phyloP scores from a whole-genome alignment of 2,329 filamentous ascomycete species.

The Botryotinia calthae region DNA sequence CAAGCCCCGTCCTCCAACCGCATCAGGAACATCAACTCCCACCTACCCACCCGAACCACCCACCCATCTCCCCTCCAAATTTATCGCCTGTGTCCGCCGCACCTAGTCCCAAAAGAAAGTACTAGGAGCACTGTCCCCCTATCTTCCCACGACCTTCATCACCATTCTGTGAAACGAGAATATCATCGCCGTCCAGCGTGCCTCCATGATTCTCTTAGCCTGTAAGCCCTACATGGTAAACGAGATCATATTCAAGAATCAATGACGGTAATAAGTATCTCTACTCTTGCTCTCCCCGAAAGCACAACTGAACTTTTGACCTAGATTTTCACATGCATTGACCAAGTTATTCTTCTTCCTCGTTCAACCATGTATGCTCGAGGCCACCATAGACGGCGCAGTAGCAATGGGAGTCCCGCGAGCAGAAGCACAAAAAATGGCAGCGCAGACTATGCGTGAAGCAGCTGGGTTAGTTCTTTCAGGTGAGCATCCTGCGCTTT shows the following conservation, averaged over 20 bases:
- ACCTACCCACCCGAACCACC: conserved; percentile 48
- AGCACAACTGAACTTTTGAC: conserved; percentile 58
- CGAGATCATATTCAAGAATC: conserved; percentile 68
- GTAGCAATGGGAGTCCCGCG: conserved; percentile 76
- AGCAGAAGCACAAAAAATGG: conserved; percentile 72
- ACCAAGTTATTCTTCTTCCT: conserved; percentile 66
- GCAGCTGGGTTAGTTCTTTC: conserved; percentile 64
- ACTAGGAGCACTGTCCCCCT: conserved; percentile 60
- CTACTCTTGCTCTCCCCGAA: conserved; percentile 55
- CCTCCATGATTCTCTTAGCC: conserved; percentile 72
- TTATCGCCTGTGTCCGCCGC: conserved; percentile 77
- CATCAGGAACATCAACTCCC: conserved; percentile 45
- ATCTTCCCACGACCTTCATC: conserved; percentile 52
- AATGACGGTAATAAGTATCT: conserved; percentile 76
- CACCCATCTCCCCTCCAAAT: conserved; percentile 63
- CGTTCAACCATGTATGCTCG: conserved; percentile 68
- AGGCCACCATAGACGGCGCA: conserved; percentile 72
- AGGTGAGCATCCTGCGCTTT: conserved; percentile 71
- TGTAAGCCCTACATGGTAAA: conserved; percentile 78
- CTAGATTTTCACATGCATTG: conserved; percentile 76
- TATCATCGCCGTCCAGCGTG: conserved; percentile 60
- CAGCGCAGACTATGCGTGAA: conserved; percentile 74
- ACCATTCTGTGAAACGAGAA: conserved; percentile 72
- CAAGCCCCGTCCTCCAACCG: conserved; percentile 47
- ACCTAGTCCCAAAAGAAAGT: conserved; percentile 68